Evolutionary conservation across 345 rosid genomes (phyloP).

Genomic region (Arabidopsis suecica): DNA sequence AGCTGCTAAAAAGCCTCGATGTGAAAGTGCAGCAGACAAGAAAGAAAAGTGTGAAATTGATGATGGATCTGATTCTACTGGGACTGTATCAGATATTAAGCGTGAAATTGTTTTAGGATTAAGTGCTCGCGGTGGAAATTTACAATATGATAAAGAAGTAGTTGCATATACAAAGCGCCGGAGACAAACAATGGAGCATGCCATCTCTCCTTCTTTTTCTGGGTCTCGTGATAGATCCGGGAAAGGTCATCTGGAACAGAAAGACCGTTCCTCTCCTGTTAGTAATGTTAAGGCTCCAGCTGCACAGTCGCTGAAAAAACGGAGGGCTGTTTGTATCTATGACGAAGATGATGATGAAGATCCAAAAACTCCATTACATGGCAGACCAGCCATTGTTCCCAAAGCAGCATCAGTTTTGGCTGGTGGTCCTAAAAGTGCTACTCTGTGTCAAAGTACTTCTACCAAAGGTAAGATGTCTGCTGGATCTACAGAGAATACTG

Average conservation of each 20-base stretch:
- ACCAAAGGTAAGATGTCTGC: slow-evolving; percentile 44
- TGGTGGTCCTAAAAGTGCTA: slow-evolving; percentile 47
- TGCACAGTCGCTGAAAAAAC: slow-evolving; percentile 59
- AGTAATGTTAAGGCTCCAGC: slow-evolving; percentile 45
- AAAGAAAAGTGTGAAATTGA: slow-evolving; percentile 39
- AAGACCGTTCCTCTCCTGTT: slow-evolving; percentile 46
- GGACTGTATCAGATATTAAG: slow-evolving; percentile 40
- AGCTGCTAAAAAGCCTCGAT: slow-evolving; percentile 62
- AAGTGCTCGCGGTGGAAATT: slow-evolving; percentile 50
- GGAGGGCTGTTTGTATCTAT: slow-evolving; percentile 83
- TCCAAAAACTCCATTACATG: slow-evolving; percentile 93
- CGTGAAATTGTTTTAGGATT: slow-evolving; percentile 52
- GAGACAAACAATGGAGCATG: slow-evolving; percentile 62
- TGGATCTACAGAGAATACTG: slow-evolving; percentile 49
- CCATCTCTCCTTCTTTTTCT: slow-evolving; percentile 54
- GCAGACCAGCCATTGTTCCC: slow-evolving; percentile 51
- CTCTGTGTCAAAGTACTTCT: slow-evolving; percentile 40
- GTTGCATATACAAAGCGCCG: slow-evolving; percentile 69
- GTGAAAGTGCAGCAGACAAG: slow-evolving; percentile 46
- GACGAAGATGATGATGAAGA: slow-evolving; percentile 74
- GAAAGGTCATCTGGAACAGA: slow-evolving; percentile 53
- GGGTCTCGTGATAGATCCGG: slow-evolving; percentile 53
- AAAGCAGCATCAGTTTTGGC: slow-evolving; percentile 46
- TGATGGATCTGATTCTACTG: slow-evolving; percentile 42
- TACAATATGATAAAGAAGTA: slow-evolving; percentile 66